phyloP scores from a whole-genome alignment of 2,329 filamentous ascomycete species.

The Acarospora socialis region DNA sequence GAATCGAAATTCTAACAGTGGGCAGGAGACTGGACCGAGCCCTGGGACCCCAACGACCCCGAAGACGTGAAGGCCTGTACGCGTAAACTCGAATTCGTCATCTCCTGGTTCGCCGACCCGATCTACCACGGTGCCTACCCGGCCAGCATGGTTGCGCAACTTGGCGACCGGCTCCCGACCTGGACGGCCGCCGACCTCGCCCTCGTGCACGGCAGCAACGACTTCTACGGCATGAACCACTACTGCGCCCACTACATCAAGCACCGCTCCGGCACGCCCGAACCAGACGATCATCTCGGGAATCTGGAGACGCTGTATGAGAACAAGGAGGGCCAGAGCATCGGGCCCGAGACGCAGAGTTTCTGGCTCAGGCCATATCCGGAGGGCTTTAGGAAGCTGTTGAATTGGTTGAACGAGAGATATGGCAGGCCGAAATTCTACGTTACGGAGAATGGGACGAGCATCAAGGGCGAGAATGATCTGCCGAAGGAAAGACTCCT shows the following conservation, averaged over 20 bases:
- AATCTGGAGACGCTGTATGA: conserved; percentile 60
- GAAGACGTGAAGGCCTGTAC: conserved; percentile 60
- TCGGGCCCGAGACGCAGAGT: conserved; percentile 71
- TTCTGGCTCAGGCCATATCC: conserved; percentile 68
- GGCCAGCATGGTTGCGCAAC: conserved; percentile 66
- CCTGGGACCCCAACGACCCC: conserved; percentile 66
- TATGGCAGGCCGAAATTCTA: conserved; percentile 68
- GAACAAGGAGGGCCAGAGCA: conserved; percentile 57
- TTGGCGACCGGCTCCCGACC: conserved; percentile 60
- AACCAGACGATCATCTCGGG: conserved; percentile 54
- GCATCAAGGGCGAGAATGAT: conserved; percentile 69
- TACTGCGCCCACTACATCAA: conserved; percentile 82
- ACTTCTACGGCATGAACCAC: conserved; percentile 92
- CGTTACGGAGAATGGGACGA: conserved; percentile 80
- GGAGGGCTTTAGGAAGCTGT: conserved; percentile 60
- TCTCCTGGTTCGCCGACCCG: conserved; percentile 78
- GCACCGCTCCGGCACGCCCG: conserved; percentile 48
- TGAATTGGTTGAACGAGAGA: conserved; percentile 63
- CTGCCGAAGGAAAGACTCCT: conserved; percentile 55
- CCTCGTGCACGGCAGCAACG: conserved; percentile 72
- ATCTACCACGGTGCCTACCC: conserved; percentile 78
- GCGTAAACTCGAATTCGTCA: conserved; percentile 75
- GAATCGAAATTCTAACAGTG: no score
- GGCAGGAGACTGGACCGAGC: conserved; percentile 68
- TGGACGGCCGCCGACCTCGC: conserved; percentile 59